Conservation (phyloP, 176 grass and related monocot species). For the Stipa capillata region DNA sequence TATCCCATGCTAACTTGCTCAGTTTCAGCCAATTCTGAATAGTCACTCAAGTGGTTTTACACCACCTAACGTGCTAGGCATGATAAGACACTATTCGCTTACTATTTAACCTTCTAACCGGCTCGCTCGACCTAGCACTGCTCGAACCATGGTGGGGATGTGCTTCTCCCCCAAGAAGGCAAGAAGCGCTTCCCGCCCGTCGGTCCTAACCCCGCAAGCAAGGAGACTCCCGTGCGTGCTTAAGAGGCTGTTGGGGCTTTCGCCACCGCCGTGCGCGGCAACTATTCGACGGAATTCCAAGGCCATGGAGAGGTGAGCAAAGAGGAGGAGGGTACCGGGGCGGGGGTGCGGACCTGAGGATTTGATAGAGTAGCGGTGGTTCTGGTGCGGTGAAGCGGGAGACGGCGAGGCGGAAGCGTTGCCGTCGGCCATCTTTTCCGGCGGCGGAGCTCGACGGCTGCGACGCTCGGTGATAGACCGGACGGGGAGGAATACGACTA, state of each 20-base stretch:
- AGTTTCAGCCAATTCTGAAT: background rate
- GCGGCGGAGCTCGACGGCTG: slow-evolving; percentile 13
- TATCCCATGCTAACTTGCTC: background rate
- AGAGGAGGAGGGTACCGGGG: background rate
- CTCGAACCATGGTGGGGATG: background rate
- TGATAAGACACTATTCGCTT: background rate
- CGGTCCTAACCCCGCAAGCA: background rate
- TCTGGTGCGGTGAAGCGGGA: slow-evolving; percentile 9
- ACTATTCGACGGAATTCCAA: slow-evolving; percentile 8
- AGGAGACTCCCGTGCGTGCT: background rate
- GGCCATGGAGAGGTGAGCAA: background rate
- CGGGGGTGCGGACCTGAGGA: slow-evolving; percentile 41
- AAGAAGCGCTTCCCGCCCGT: background rate
- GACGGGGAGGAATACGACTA: background rate
- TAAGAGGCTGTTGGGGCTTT: background rate
- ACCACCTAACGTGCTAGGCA: background rate
- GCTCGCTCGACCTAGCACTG: background rate
- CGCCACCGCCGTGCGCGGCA: background rate
- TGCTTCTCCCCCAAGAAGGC: slow-evolving; percentile 1
- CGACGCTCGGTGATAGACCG: background rate
- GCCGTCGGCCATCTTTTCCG: slow-evolving; percentile 52
- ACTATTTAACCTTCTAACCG: background rate
- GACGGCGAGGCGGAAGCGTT: slow-evolving; percentile 13
- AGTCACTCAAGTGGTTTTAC: background rate
- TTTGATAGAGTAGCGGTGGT: slow-evolving; percentile 49